phyloP scores from a whole-genome alignment of 2,329 filamentous ascomycete species.

The Ceratocystis alfenasii region DNA sequence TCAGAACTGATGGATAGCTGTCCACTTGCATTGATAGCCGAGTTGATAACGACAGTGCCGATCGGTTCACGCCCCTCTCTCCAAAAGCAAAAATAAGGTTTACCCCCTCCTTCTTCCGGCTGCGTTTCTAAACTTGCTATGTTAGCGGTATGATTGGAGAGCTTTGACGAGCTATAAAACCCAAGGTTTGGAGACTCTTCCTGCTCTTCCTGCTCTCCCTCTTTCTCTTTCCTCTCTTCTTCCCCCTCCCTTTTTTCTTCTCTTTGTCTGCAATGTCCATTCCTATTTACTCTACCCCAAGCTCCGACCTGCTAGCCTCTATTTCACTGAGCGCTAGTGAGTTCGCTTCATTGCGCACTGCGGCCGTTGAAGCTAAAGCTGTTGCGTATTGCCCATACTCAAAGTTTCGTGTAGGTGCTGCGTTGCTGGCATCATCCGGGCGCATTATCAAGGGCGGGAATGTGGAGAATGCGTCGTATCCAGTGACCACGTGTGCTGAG shows the following conservation, averaged over 20 bases:
- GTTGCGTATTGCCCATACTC: slow-evolving; percentile 89
- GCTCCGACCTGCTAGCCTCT: slow-evolving; percentile 26
- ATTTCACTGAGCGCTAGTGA: slow-evolving; percentile 47
- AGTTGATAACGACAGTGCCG: background rate
- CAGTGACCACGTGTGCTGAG: slow-evolving; percentile 92
- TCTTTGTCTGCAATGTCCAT: slow-evolving; percentile 12
- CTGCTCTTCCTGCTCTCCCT: background rate
- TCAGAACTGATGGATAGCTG: background rate
- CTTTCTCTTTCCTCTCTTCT: background rate
- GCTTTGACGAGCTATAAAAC: slow-evolving; percentile 5
- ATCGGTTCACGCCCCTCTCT: background rate
- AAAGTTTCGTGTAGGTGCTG: slow-evolving; percentile 78
- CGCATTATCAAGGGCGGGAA: slow-evolving; percentile 56
- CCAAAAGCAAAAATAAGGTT: background rate
- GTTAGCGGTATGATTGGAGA: background rate
- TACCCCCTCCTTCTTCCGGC: background rate
- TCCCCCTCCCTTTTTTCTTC: background rate
- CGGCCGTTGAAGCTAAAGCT: slow-evolving; percentile 59
- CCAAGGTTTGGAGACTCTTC: background rate
- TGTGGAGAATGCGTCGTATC: slow-evolving; percentile 86
- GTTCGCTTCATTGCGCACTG: slow-evolving; percentile 49
- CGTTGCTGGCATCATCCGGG: slow-evolving; percentile 48
- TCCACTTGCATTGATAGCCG: background rate
- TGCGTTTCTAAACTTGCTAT: background rate
- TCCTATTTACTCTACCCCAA: slow-evolving; percentile 26